Conservation (phyloP, 2,329 filamentous ascomycete species). For the Apiospora saccharicola region DNA sequence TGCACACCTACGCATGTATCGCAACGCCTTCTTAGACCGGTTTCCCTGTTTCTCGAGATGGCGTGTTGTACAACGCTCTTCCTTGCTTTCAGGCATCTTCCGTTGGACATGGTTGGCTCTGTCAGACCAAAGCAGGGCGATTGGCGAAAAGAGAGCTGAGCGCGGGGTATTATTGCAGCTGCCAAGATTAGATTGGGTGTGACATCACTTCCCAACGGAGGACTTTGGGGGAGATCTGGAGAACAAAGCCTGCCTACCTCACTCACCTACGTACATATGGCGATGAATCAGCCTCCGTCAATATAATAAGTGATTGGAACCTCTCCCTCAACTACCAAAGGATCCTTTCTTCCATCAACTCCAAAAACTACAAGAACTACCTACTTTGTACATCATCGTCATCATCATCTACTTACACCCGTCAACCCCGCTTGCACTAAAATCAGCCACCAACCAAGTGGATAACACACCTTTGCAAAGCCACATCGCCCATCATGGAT, state of each 20-base stretch:
- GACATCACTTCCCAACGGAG: neutral
- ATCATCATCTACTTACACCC: neutral
- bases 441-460: neutral
- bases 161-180: neutral
- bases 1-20: neutral
- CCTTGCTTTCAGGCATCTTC: neutral
- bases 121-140: neutral
- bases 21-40: neutral
- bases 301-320: neutral
- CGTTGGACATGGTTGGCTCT: constrained; percentile 1
- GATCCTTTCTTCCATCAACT: neutral
- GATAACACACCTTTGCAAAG: neutral
- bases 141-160: neutral
- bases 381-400: neutral
- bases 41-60: neutral
- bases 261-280: no score
- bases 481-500: constrained; percentile 52
- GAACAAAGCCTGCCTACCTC: neutral
- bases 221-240: neutral
- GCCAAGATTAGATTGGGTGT: constrained; percentile 4
- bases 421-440: neutral
- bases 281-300: neutral
- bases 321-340: neutral
- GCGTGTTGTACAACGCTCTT: neutral
- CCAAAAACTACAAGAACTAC: neutral